phyloP scores from a whole-genome alignment of 768 basidiomycete genomes.

The Lentinula sp. region DNA sequence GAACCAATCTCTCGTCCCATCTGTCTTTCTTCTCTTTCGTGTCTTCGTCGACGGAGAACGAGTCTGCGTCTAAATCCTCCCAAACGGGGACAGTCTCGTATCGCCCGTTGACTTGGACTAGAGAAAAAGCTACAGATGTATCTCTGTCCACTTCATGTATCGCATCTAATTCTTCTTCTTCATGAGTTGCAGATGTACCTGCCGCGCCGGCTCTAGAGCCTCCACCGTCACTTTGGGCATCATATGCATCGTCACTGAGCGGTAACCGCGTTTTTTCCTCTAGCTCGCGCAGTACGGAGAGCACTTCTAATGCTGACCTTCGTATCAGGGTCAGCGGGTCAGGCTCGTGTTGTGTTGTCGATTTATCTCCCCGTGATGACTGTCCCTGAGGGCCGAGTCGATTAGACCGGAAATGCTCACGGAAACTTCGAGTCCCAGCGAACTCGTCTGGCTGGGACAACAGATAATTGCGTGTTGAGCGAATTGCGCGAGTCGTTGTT shows the following conservation, averaged over 20 bases:
- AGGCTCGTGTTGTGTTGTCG: conserved; percentile 7
- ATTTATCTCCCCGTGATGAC: conserved; percentile 10
- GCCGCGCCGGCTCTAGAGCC: conserved; percentile 26
- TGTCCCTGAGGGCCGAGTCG: conserved; percentile 25
- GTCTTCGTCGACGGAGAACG: conserved; percentile 34
- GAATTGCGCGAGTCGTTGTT: conserved; percentile 73
- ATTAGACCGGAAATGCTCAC: conserved; percentile 52
- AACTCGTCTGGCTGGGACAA: conserved; percentile 77
- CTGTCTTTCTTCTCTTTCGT: conserved; percentile 58
- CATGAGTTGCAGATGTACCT: conserved; percentile 24
- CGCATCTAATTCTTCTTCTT: conserved; percentile 29
- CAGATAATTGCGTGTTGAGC: conserved; percentile 80
- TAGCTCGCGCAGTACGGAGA: conserved; percentile 69
- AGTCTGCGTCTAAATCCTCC: conserved; percentile 60
- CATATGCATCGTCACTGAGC: conserved; percentile 76
- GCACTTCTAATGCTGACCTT: conserved; percentile 75
- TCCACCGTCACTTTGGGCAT: conserved; percentile 67
- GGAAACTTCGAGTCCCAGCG: conserved; percentile 36
- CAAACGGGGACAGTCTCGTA: conserved; percentile 68
- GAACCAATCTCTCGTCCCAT: conserved; percentile 78
- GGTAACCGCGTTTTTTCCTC: conserved; percentile 78
- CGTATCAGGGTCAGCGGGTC: conserved; percentile 70
- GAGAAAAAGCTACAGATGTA: conserved; percentile 59
- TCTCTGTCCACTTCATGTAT: conserved; percentile 45
- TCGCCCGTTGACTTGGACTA: conserved; percentile 63